Evolutionary conservation across 257 asterid genomes (phyloP).

Genomic region (Apocynum venetum): DNA sequence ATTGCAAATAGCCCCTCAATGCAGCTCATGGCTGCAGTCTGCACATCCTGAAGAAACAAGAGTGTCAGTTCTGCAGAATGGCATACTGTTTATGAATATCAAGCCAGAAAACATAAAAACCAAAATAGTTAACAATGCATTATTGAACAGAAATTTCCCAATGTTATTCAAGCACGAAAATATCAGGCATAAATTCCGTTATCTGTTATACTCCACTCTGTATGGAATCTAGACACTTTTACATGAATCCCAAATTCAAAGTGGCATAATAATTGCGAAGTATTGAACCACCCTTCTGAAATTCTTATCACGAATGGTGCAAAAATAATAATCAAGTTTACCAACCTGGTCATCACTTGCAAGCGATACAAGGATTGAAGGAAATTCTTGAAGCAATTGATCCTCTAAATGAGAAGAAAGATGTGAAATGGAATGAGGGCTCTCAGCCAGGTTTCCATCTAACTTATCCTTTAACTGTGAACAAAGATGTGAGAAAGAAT

Average conservation of each 20-base stretch:
- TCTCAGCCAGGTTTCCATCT: slow-evolving; percentile 41
- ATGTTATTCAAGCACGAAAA: not conserved
- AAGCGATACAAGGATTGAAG: slow-evolving; percentile 70
- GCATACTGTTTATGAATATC: not conserved
- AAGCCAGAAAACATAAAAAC: not conserved
- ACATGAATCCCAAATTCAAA: not conserved
- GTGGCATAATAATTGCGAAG: not conserved
- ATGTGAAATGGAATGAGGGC: slow-evolving; percentile 3
- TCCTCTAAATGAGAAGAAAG: slow-evolving; percentile 18
- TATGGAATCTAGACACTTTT: not conserved
- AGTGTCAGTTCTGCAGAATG: slow-evolving; percentile 8
- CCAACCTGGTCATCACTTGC: slow-evolving; percentile 76
- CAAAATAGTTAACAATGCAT: not conserved
- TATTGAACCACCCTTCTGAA: not conserved
- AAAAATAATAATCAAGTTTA: slow-evolving; percentile 6
- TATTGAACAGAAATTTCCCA: not conserved
- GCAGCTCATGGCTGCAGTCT: slow-evolving; percentile 68
- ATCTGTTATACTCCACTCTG: not conserved
- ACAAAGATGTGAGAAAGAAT: slow-evolving; percentile 45
- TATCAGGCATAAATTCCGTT: not conserved
- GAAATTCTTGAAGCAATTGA: slow-evolving; percentile 55
- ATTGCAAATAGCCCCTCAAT: slow-evolving; percentile 48
- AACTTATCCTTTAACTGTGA: slow-evolving; percentile 10
- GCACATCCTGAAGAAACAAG: slow-evolving; percentile 45
- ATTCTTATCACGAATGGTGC: not conserved